A percentile compares a stretch with the other conserved stretches of the same genome.
phyloP scores from a whole-genome alignment of 2,329 filamentous ascomycete species.

The Plenodomus tracheiphilus region DNA sequence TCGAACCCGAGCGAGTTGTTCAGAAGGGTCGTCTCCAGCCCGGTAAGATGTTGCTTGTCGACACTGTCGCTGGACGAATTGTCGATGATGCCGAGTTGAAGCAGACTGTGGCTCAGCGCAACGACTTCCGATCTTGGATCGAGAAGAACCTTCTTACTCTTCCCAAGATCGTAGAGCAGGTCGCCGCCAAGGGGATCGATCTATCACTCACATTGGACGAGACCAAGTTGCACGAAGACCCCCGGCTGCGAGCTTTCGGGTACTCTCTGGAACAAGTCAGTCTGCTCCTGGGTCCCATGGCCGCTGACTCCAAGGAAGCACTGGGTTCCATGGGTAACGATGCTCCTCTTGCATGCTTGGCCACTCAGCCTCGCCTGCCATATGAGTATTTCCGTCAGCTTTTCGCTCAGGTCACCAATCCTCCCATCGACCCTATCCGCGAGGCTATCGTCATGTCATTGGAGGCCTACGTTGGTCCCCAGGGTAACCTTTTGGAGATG shows the following conservation, averaged over 20 bases:
- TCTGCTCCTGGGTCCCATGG: slow-evolving; percentile 90
- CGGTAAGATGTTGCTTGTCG: slow-evolving; percentile 93
- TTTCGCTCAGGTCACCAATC: slow-evolving; percentile 97
- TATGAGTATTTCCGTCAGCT: slow-evolving; percentile 98
- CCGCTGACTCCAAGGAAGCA: slow-evolving; percentile 94
- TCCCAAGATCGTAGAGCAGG: slow-evolving; percentile 69
- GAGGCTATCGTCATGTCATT: slow-evolving; percentile 98
- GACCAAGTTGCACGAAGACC: slow-evolving; percentile 77
- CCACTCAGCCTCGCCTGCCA: slow-evolving; percentile 83
- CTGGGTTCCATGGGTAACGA: slow-evolving; percentile 98
- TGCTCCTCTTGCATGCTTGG: slow-evolving; percentile 86
- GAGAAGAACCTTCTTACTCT: slow-evolving; percentile 83
- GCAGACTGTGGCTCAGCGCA: slow-evolving; percentile 79
- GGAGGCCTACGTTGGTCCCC: slow-evolving; percentile 93
- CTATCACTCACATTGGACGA: slow-evolving; percentile 70
- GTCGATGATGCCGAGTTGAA: slow-evolving; percentile 95
- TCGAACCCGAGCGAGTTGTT: slow-evolving; percentile 86
- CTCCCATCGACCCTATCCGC: slow-evolving; percentile 93
- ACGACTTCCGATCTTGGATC: slow-evolving; percentile 88
- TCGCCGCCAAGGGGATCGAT: slow-evolving; percentile 62
- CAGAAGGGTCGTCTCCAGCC: slow-evolving; percentile 94
- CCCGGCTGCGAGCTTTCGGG: slow-evolving; percentile 81
- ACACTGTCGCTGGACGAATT: slow-evolving; percentile 86
- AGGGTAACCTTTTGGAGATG: slow-evolving; percentile 95
- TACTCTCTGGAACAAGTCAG: slow-evolving; percentile 96